Evolutionary conservation across 2,329 filamentous ascomycete species (phyloP).

Genomic region (Fusarium phyllophilum): DNA sequence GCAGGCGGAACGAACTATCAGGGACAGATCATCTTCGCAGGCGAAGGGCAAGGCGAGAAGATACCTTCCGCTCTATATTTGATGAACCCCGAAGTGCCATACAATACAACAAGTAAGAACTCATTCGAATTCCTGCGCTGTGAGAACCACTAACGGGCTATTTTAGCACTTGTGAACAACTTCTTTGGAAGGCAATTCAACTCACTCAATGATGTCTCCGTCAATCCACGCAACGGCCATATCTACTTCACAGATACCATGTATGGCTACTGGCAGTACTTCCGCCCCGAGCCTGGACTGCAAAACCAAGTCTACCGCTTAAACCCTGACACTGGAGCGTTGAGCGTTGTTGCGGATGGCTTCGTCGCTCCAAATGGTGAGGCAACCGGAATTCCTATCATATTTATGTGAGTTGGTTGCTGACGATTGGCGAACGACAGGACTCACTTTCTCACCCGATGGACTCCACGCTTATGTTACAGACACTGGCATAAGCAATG

Average conservation of each 20-base stretch:
- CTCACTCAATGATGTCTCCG: constrained; percentile 67
- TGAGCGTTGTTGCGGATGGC: constrained; percentile 67
- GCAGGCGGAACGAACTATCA: constrained; percentile 61
- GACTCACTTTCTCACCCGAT: constrained; percentile 66
- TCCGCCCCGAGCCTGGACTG: constrained; percentile 62
- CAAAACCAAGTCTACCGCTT: constrained; percentile 69
- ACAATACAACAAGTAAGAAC: constrained; percentile 59
- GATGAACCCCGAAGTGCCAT: constrained; percentile 52
- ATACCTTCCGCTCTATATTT: constrained; percentile 40
- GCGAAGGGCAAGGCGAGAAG: constrained; percentile 60
- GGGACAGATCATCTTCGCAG: constrained; percentile 60
- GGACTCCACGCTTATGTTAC: constrained; percentile 64
- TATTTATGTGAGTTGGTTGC: not conserved
- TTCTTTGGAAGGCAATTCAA: constrained; percentile 70
- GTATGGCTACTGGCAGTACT: constrained; percentile 69
- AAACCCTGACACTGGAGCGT: constrained; percentile 59
- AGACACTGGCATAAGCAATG: constrained; percentile 62
- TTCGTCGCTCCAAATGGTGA: constrained; percentile 65
- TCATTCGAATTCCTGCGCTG: accelerated
- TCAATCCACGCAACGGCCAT: constrained; percentile 64
- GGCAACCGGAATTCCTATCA: accelerated
- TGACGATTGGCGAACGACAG: constrained; percentile 37
- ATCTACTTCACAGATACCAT: constrained; percentile 73
- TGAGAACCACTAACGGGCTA: not conserved
- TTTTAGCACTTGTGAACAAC: constrained; percentile 63